Evolutionary conservation across 495 filamentous ascomycete species (phyloP).

Genomic region (Talaromyces proteolyticus): DNA sequence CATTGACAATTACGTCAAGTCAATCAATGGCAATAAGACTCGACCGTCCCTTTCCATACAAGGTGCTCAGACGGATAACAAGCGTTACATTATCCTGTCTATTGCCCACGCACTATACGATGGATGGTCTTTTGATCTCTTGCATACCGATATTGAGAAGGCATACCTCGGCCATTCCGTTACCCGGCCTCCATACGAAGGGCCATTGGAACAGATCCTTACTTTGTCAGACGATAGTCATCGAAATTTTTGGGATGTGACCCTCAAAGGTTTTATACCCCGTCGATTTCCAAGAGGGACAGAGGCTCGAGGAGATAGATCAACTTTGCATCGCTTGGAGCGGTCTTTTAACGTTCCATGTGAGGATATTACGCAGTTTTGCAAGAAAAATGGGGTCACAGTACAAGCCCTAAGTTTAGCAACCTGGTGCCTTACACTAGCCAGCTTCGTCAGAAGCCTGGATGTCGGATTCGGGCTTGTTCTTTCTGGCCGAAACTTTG

Average conservation of each 20-base stretch:
- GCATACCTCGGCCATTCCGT: conserved; percentile 44
- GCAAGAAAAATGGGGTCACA: conserved; percentile 50
- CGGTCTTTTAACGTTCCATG: conserved; percentile 27
- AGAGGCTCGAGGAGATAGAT: conserved; percentile 29
- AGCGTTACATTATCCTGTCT: conserved; percentile 53
- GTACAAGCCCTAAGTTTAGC: conserved; percentile 60
- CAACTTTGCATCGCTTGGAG: conserved; percentile 41
- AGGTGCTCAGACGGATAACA: not conserved
- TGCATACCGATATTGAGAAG: conserved; percentile 56
- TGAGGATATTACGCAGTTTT: conserved; percentile 40
- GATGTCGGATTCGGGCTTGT: conserved; percentile 70
- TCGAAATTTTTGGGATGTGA: conserved; percentile 50
- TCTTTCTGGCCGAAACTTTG: conserved; percentile 60
- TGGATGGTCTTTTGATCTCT: conserved; percentile 60
- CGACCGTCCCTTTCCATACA: not conserved
- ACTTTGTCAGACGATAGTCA: conserved; percentile 24
- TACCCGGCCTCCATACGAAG: conserved; percentile 36
- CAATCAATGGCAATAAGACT: not conserved
- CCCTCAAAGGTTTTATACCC: conserved; percentile 36
- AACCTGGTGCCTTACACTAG: conserved; percentile 59
- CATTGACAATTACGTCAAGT: not conserved
- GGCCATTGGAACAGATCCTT: conserved; percentile 38
- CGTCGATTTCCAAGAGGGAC: conserved; percentile 4
- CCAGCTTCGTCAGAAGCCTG: conserved; percentile 44
- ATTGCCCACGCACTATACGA: conserved; percentile 75